Base-by-base conservation (phyloP, 768 basidiomycete genomes). In the Amanita rubescens region DNA sequence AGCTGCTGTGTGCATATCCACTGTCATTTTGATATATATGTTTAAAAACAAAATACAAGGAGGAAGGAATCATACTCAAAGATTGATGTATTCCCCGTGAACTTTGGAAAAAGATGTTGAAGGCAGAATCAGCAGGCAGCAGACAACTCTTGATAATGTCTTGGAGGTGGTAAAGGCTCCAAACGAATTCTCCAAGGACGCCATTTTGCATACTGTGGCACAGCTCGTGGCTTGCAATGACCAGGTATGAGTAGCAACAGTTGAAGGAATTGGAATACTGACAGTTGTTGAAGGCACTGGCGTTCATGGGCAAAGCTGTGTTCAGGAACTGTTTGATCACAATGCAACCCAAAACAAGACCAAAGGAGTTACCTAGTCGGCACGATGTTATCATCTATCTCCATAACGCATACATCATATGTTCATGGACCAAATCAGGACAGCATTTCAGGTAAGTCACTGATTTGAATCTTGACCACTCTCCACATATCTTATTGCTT, bases 321-420 rank as follows among this genome's bases (percentile, higher is more conserved):
- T 62, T 60, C 55, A 37, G 56, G 9, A 62, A 62, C 42, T 53
- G 49, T 24, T 27, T 63, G 2, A 55, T 62, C 5, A 44, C 53
- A 39, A 60, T 63, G 59, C 20, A 51, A 5, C 62, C 62, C 17
- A 32, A 47, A n/a, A 51, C 61, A 15, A 55, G 17, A 6, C 37
- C 24, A 10, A 25, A 32, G 12, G 59, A 63, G 27, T 44, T 63
- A 25, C 61, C 61, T 12, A 52, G 37, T 30, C 30, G 49, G 11
- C 57, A 62, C 24, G 39, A 63, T 24, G 51, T 63, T 15, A 46
- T 48, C 3, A 41, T 20, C 9, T 60, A 57, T 39, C 39, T 63
- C 27, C 58, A 63, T 17, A 62, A 63, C 37, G 20, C 53, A 15
- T 62, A 54, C 39, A 39, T 62, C 15, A 14, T n/a, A n/a, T 35